Percentiles rank a stretch among this genome's conserved stretches.
Evolutionary conservation across 1,284 basidiomycete genomes (phyloP).

Genomic region (Puccinia polysora): DNA sequence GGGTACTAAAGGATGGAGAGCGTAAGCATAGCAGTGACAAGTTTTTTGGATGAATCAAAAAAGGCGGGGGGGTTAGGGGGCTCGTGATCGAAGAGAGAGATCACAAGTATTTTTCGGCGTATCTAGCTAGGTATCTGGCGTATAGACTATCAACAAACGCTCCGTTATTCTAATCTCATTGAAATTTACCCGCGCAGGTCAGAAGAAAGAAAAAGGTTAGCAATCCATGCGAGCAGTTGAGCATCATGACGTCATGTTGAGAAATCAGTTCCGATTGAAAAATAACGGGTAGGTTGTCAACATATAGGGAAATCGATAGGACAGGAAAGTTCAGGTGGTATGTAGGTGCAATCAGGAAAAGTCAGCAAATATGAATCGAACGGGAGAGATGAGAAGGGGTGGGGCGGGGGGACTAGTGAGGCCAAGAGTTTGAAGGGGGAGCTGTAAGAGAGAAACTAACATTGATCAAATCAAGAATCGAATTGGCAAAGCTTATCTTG

Average conservation of each 20-base stretch:
- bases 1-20: no score
- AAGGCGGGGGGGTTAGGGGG: background rate
- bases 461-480: constrained; percentile 30
- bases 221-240: background rate
- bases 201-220: background rate
- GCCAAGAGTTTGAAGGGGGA: background rate
- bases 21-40: no score
- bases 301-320: no score
- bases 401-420: no score
- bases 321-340: no score
- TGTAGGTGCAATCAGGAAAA: no score
- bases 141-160: constrained; percentile 39
- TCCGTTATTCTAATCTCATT: constrained; percentile 10
- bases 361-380: no score
- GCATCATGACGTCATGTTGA: no score
- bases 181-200: background rate
- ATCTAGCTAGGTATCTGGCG: constrained; percentile 32
- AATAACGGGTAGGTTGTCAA: no score
- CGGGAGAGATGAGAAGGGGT: background rate
- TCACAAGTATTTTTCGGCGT: constrained; percentile 36
- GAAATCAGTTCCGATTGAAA: no score
- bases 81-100: background rate
- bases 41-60: background rate
- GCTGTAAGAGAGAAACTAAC: background rate
- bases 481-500: constrained; percentile 10